Evolutionary conservation across 345 rosid species (phyloP).

Genomic region (Euphorbia tirucalli): DNA sequence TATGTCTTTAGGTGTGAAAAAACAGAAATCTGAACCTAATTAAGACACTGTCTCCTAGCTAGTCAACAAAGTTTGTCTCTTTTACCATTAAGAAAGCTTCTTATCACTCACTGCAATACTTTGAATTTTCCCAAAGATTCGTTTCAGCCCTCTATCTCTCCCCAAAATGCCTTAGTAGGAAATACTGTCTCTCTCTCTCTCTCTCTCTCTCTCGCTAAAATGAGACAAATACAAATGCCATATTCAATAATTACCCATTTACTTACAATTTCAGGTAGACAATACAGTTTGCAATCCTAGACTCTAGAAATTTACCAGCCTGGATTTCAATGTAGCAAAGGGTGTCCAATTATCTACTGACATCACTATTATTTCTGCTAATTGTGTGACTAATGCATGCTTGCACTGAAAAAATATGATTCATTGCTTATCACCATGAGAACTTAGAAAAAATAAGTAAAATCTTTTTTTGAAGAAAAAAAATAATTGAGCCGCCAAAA

Average conservation of each 20-base stretch:
- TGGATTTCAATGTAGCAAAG: background rate
- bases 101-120: slow-evolving; percentile 20
- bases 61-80: background rate
- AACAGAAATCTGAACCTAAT: background rate
- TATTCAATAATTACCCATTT: no score
- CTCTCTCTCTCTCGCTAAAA: background rate
- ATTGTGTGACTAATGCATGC: background rate
- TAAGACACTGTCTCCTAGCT: background rate
- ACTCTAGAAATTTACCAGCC: background rate
- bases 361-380: background rate
- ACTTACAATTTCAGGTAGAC: no score
- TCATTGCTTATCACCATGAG: background rate
- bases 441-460: background rate
- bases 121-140: slow-evolving; percentile 23
- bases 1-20: no score
- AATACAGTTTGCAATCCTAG: background rate
- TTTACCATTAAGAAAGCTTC: background rate
- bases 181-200: background rate
- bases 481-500: background rate
- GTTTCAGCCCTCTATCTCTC: background rate
- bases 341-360: background rate
- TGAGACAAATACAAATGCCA: background rate
- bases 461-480: background rate
- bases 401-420: background rate
- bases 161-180: slow-evolving; percentile 4